Conservation (phyloP, 202 grass and related monocot genomes). For the Schoenoplectus triqueter region DNA sequence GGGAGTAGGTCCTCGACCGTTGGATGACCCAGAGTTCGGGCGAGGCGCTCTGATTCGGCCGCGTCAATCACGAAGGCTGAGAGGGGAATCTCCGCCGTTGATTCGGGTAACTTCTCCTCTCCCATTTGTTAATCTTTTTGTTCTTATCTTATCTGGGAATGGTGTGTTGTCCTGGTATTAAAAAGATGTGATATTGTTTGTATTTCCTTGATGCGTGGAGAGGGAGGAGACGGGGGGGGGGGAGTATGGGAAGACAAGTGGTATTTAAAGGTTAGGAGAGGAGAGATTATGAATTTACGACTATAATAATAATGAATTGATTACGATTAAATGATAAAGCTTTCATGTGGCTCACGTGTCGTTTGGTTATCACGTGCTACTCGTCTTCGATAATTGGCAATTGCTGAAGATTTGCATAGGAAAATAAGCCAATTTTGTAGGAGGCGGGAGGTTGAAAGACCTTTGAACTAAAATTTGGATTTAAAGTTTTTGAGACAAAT, state of each 20-base stretch:
- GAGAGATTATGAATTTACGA: neutral
- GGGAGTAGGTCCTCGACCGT: constrained; percentile 77
- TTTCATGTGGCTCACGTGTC: constrained; percentile 23
- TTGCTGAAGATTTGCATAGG: neutral
- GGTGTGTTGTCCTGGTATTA: neutral
- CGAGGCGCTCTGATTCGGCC: constrained; percentile 57
- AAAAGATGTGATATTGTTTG: neutral
- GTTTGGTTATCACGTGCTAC: neutral
- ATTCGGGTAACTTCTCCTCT: constrained; percentile 47
- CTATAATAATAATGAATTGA: neutral
- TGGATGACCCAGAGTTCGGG: constrained; percentile 50
- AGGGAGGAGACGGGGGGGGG: constrained; percentile 29
- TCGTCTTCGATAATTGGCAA: neutral
- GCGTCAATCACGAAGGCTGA: constrained; percentile 78
- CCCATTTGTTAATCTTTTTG: constrained; percentile 49
- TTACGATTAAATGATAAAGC: constrained; percentile 1
- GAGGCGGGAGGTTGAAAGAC: no score
- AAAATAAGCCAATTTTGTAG: neutral
- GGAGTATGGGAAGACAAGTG: constrained; percentile 10
- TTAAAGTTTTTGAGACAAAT: no score
- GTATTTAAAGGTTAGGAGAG: constrained; percentile 42
- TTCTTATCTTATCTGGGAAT: neutral
- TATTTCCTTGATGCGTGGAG: constrained; percentile 59
- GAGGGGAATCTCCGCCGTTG: constrained; percentile 44
- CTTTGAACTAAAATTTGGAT: no score